phyloP scores from a whole-genome alignment of 768 basidiomycete species.

The Fomitopsis pulvina region DNA sequence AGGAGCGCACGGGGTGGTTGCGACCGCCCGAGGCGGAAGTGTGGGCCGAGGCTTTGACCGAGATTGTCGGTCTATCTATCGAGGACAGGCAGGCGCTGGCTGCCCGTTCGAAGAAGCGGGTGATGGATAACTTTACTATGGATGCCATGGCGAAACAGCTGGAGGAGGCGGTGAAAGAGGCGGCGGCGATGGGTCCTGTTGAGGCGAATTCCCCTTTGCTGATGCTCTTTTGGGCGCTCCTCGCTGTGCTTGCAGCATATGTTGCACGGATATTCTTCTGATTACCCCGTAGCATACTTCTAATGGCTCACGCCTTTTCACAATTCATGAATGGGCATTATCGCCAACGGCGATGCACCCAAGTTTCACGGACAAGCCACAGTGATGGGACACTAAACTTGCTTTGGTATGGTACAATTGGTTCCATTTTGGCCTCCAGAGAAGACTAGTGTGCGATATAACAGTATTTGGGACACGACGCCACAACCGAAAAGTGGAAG shows the following conservation, averaged over 20 bases:
- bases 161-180: constrained; percentile 48
- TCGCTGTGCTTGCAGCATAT: constrained; percentile 7
- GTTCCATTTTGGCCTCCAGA: not conserved
- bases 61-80: constrained; percentile 43
- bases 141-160: constrained; percentile 62
- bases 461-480: not conserved
- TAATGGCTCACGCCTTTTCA: too few relatives aligned
- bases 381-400: not conserved
- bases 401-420: not conserved
- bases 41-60: constrained; percentile 66
- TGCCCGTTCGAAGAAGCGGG: constrained; percentile 51
- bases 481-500: not conserved
- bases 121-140: constrained; percentile 65
- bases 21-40: constrained; percentile 48
- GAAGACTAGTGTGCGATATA: not conserved
- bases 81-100: constrained; percentile 43
- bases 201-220: constrained; percentile 2
- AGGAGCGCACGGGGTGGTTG: constrained; percentile 73
- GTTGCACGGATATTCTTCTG: not conserved
- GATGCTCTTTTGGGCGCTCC: constrained; percentile 2
- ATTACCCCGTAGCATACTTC: too few relatives aligned
- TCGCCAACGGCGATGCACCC: too few relatives aligned
- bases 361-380: too few relatives aligned
- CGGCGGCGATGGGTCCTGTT: constrained; percentile 47
- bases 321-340: too few relatives aligned